phyloP scores from a whole-genome alignment of 202 grass and related monocot species.

The Digitaria exilis region DNA sequence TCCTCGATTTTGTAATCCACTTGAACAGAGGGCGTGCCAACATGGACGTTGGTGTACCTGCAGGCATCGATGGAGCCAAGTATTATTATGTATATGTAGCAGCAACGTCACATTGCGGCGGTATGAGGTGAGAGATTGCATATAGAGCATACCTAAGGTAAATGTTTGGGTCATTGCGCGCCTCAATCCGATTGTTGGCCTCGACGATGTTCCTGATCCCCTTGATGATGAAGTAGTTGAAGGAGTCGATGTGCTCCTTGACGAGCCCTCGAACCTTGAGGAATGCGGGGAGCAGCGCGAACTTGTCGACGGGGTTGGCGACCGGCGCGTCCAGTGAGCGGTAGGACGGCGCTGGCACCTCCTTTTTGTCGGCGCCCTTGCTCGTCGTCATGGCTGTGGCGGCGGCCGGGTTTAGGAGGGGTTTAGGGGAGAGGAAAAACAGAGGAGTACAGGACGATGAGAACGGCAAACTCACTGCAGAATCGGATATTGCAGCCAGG shows the following conservation, averaged over 20 bases:
- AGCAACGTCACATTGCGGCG: no score
- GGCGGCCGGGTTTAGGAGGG: not conserved
- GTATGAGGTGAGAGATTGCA: not conserved
- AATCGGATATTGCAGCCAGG: no score
- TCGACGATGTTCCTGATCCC: slow-evolving; percentile 83
- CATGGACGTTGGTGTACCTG: slow-evolving; percentile 59
- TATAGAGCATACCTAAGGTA: slow-evolving; percentile 61
- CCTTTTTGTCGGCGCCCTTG: not conserved
- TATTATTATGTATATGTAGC: not conserved
- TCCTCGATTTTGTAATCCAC: slow-evolving; percentile 41
- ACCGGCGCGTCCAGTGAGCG: slow-evolving; percentile 54
- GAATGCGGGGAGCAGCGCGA: slow-evolving; percentile 74
- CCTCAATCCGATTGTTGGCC: slow-evolving; percentile 63
- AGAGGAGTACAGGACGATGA: no score
- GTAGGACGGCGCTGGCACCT: slow-evolving; percentile 18
- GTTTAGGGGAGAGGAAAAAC: no score
- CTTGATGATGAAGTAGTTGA: slow-evolving; percentile 81
- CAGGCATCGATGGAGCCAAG: slow-evolving; percentile 16
- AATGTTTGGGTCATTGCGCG: slow-evolving; percentile 53
- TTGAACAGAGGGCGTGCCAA: slow-evolving; percentile 51
- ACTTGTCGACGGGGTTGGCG: slow-evolving; percentile 69
- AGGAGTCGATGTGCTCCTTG: slow-evolving; percentile 90
- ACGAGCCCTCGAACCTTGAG: slow-evolving; percentile 81
- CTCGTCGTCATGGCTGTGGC: not conserved
- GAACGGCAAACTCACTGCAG: no score